Percentiles rank a stretch among this genome's conserved stretches.
Evolutionary conservation across 208 protist species (phyloP).

Genomic region (Strigomonas culicis): DNA sequence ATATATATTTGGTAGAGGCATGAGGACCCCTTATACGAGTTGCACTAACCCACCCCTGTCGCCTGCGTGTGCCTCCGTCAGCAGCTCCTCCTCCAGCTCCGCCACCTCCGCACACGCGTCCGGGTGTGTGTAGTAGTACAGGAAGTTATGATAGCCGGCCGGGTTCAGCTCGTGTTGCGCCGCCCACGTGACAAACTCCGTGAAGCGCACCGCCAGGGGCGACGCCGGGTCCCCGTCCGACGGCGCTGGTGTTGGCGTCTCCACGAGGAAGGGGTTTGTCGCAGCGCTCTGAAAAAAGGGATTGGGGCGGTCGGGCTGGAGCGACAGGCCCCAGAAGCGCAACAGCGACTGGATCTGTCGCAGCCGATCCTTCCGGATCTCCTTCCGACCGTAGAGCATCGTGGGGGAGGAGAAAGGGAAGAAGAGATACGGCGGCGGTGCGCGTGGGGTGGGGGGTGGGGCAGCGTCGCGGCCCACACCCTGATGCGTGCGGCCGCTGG

Average conservation of each 20-base stretch:
- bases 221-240: constrained; percentile 13
- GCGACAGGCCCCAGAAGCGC: too few species aligned
- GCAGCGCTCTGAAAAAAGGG: too few species aligned
- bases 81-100: constrained; percentile 21
- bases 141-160: too few species aligned
- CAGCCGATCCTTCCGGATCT: too few species aligned
- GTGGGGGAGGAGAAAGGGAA: too few species aligned
- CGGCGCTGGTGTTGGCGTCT: constrained; percentile 22
- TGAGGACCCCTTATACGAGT: background rate
- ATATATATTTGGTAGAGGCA: background rate
- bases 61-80: too few species aligned
- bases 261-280: too few species aligned
- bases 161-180: constrained; percentile 41
- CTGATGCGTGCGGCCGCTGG: constrained; percentile 19
- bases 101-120: constrained; percentile 17
- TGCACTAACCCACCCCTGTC: too few species aligned
- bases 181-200: constrained; percentile 50
- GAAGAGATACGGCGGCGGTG: background rate
- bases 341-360: too few species aligned
- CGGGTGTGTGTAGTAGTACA: constrained; percentile 23
- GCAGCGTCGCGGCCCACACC: constrained; percentile 3
- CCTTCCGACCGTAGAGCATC: too few species aligned
- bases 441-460: background rate
- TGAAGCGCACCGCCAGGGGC: constrained; percentile 52
- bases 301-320: too few species aligned